Evolutionary conservation across 805 yeast genomes (phyloP).

Genomic region (Teunomyces lycoperdinae): DNA sequence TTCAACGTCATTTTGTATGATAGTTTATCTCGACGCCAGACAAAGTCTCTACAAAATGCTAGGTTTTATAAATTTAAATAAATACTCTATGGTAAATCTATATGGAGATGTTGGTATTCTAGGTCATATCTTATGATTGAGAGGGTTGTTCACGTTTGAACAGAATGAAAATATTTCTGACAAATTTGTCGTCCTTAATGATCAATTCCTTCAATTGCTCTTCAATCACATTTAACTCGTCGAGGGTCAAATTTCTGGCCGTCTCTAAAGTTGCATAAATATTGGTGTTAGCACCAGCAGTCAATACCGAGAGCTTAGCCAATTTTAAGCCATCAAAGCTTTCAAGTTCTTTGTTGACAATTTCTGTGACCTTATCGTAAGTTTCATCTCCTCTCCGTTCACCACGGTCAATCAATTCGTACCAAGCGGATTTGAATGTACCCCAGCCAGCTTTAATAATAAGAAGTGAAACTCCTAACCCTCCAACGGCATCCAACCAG

Average conservation of each 20-base stretch:
- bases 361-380: conserved; percentile 40
- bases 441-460: conserved; percentile 82
- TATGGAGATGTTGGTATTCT: background rate
- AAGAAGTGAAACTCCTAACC: conserved; percentile 76
- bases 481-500: conserved; percentile 93
- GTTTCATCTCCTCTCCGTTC: conserved; percentile 49
- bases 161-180: conserved; percentile 42
- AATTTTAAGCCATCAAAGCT: conserved; percentile 30
- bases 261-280: conserved; percentile 30
- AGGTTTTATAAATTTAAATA: background rate
- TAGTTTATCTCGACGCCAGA: too few relatives aligned
- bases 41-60: too few relatives aligned
- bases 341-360: conserved; percentile 32
- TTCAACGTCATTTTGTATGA: background rate
- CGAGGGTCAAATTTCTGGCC: conserved; percentile 21
- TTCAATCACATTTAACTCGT: conserved; percentile 30
- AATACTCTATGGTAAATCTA: background rate
- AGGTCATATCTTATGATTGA: background rate
- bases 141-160: conserved; percentile 19
- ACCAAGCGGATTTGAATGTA: conserved; percentile 66
- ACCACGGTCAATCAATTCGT: conserved; percentile 77
- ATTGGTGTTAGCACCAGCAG: conserved; percentile 59
- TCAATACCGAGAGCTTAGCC: conserved; percentile 44
- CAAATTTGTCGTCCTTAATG: conserved; percentile 37
- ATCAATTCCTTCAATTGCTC: conserved; percentile 31